Base-by-base conservation (phyloP, 768 basidiomycete species). In the Auricularia heimuer region DNA sequence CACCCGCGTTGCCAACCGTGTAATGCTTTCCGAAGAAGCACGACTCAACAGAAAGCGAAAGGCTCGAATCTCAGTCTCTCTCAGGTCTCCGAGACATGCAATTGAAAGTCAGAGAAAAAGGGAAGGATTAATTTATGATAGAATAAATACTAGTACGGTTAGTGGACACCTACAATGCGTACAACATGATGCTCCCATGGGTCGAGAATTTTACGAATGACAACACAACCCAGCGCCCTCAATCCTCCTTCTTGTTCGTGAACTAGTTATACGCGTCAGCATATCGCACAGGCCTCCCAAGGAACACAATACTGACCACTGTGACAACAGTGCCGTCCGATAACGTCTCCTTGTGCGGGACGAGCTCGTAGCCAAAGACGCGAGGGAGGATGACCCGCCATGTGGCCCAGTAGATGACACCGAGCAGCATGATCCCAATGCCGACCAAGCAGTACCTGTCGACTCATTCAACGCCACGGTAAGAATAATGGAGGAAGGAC, bases 261-360 rank as follows among this genome's bases (percentile, higher is more conserved):
- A 51, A 51, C 47, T 51, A 18, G 4, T 14, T 0, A 51, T 18
- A 18, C 39, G 12, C 39, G 39, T 7, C 14, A 51, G 11, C 47
- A 51, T 8, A 0, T 10, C 21, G 14, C 18, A 18, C 11, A 51
- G 11, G 21, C 47, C 4, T 21, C 21, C 29, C 29, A 29, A 29
- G 29, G 29, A 16, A 11, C 47, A 6, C 47, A 1, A 21, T 18
- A 62, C 80, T 44, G 62, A 85, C 83, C 71, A 80, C 66, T 0
- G 81, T 82, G 36, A 85, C 79, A 10, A 83, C 79, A 0, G 83
- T 85, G 3, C 83, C 84, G 65, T 85, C 84, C 2, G 71, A 68
- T 1, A 85, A 72, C 4, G 67, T 73, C 62, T 82, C 81, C 68
- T 84, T 85, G n/a, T 70, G 73, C 6, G 81, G 78, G 1, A 80